Conservation (phyloP, 2,329 filamentous ascomycete genomes). For the Trichoderma atrobrunneum region DNA sequence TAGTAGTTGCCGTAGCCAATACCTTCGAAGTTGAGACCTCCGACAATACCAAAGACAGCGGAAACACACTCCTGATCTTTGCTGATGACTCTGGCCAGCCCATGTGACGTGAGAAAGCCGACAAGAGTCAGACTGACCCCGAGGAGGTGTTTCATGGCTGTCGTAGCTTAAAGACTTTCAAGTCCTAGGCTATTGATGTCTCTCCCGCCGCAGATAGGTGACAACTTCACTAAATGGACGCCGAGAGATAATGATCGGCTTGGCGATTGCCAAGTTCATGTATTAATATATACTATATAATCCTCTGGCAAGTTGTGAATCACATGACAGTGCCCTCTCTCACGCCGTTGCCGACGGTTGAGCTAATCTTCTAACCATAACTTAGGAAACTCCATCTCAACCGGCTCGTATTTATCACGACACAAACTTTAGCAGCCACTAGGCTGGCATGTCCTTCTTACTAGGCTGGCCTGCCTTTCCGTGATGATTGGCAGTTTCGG, state of each 20-base stretch:
- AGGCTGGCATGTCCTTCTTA: background rate
- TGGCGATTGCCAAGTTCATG: background rate
- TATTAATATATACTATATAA: background rate
- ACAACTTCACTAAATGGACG: background rate
- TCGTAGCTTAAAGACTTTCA: background rate
- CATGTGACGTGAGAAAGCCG: background rate
- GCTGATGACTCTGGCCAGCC: background rate
- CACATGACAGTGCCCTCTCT: background rate
- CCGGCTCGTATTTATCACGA: background rate
- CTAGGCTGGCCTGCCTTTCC: background rate
- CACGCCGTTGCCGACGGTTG: background rate
- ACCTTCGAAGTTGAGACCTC: conserved; percentile 4
- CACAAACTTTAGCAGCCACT: background rate
- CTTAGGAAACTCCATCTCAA: background rate
- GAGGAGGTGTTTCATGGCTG: background rate
- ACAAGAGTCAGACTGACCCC: background rate
- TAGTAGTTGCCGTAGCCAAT: conserved; percentile 1
- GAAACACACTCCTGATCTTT: conserved; percentile 5
- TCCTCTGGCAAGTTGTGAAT: background rate
- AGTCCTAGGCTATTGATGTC: background rate
- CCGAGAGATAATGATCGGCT: background rate
- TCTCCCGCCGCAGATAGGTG: background rate
- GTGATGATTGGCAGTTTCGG: background rate
- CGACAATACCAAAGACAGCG: background rate
- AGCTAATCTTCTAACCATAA: background rate